Base-by-base conservation (phyloP, 2,329 filamentous ascomycete genomes). In the Daldinia sp. region DNA sequence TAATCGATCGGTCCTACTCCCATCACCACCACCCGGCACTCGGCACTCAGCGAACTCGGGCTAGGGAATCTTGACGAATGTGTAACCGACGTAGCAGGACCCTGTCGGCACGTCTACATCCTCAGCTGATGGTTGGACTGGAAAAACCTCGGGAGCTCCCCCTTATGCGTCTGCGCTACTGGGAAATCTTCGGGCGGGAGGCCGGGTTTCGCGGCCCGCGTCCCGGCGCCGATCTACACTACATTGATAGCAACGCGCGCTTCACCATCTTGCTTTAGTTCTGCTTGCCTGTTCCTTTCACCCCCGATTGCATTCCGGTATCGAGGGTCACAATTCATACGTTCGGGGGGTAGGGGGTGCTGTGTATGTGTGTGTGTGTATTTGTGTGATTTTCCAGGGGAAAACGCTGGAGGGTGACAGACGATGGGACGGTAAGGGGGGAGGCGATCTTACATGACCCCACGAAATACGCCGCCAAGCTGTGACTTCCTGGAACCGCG, bases 191-290 rank as follows among this genome's bases (percentile, higher is more conserved):
- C 69, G 67, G 51, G 35, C 30, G 55, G 54, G 20, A 48, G 35
- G 46, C 48, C 65, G 63, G 37, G 30, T 46, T 6, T 7, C 28
- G 42, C 69, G 71, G 71, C 30, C 71, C 71, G 71, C 15, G 18
- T 63, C 39, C 69, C 71, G 71, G 68, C 51, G 65, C 63, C 46
- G 68, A 70, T 72, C 68, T 70, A 63, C 56, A 56, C 67, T 62
- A 35, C 42, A 67, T 67, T 65, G 48, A 67, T 67, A 51, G 37
- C 20, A 18, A 60, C 50, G 30, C 3, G 13, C 48, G 39, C 59
- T 58, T 60, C 66, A 60, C 39, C 48, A 60, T 65, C 51, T 46
- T 56, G 37, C 59, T 46, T 50, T 23, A 23, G 46, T 2, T 48
- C 51, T 26, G 20, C 18, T 56, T 35, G 46, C 26, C 13, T 23